These are phyloP conservation scores for Podospora pseudoanserina DNA, from an alignment of 495 filamentous ascomycete species.

Conservation along the genomic window DNA sequence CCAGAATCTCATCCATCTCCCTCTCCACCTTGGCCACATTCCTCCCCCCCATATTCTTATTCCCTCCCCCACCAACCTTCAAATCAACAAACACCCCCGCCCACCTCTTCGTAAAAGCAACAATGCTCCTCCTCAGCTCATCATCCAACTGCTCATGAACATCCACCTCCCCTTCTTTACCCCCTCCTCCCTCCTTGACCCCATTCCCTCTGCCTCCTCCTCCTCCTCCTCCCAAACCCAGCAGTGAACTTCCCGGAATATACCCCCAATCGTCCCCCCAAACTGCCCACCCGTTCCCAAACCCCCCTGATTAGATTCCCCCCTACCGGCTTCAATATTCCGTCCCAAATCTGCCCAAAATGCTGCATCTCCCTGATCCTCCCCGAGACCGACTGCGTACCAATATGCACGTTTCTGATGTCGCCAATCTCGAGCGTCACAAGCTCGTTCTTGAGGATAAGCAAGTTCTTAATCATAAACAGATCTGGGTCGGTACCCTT, in stretches of 20 bases:
- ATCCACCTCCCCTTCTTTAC: conserved; percentile 21
- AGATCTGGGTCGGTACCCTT: conserved; percentile 63
- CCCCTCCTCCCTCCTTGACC: not conserved
- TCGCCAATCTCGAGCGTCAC: conserved; percentile 91
- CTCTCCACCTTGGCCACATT: conserved; percentile 41
- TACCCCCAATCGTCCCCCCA: conserved; percentile 26
- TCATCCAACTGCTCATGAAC: conserved; percentile 82
- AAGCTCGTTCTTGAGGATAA: conserved; percentile 86
- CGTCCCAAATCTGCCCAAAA: conserved; percentile 74
- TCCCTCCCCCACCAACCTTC: conserved; percentile 1
- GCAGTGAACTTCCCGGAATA: conserved; percentile 33
- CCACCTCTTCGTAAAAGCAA: conserved; percentile 70
- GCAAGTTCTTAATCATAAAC: conserved; percentile 87
- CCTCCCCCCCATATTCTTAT: conserved; percentile 34
- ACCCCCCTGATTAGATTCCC: conserved; percentile 24
- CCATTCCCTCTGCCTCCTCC: conserved; percentile 1
- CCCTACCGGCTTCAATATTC: conserved; percentile 47
- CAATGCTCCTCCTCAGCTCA: conserved; percentile 70
- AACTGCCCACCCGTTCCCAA: conserved; percentile 20
- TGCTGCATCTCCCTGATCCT: conserved; percentile 42
- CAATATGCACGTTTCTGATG: conserved; percentile 57
- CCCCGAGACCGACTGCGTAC: not conserved
- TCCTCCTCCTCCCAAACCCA: conserved; percentile 24
- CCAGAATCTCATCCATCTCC: conserved; percentile 45
- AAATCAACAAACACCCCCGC: conserved; percentile 41